phyloP scores from a whole-genome alignment of 768 basidiomycete species.

The Phlegmacium glaucopus region DNA sequence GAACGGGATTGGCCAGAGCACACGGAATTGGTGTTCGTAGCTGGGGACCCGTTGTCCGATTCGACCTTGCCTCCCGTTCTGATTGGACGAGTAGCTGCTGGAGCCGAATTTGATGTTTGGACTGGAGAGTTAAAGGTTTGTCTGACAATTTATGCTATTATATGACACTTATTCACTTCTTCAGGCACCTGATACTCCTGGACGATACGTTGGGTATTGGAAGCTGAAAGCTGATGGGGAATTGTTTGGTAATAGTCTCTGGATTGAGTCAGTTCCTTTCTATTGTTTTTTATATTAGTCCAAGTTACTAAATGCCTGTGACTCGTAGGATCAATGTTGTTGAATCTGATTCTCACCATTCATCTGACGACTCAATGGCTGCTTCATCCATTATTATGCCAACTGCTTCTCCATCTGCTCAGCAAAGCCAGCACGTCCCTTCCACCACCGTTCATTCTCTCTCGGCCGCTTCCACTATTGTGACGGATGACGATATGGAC shows the following conservation, averaged over 20 bases:
- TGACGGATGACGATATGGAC: slow-evolving; percentile 26
- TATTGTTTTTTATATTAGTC: not conserved
- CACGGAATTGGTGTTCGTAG: slow-evolving; percentile 69
- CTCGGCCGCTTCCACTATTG: slow-evolving; percentile 15
- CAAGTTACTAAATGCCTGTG: not conserved
- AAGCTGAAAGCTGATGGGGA: slow-evolving; percentile 58
- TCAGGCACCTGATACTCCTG: slow-evolving; percentile 71
- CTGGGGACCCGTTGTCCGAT: slow-evolving; percentile 50
- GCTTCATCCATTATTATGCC: slow-evolving; percentile 42
- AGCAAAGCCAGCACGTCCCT: slow-evolving; percentile 13
- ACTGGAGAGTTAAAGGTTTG: slow-evolving; percentile 73
- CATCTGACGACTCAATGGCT: slow-evolving; percentile 51
- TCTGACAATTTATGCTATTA: not conserved
- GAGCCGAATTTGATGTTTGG: slow-evolving; percentile 60
- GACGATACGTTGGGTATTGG: slow-evolving; percentile 78
- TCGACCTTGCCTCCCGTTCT: slow-evolving; percentile 10
- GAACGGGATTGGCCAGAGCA: slow-evolving; percentile 59
- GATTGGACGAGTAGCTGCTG: slow-evolving; percentile 56
- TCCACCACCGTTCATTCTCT: slow-evolving; percentile 16
- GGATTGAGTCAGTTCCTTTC: slow-evolving; percentile 64
- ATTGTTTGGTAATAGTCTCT: slow-evolving; percentile 70
- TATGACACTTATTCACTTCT: not conserved
- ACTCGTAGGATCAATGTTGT: slow-evolving; percentile 60
- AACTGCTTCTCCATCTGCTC: slow-evolving; percentile 15
- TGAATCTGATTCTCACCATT: slow-evolving; percentile 38